These are phyloP conservation scores for Alliaria petiolata DNA, from an alignment of 345 rosid species.

Conservation along the genomic window DNA sequence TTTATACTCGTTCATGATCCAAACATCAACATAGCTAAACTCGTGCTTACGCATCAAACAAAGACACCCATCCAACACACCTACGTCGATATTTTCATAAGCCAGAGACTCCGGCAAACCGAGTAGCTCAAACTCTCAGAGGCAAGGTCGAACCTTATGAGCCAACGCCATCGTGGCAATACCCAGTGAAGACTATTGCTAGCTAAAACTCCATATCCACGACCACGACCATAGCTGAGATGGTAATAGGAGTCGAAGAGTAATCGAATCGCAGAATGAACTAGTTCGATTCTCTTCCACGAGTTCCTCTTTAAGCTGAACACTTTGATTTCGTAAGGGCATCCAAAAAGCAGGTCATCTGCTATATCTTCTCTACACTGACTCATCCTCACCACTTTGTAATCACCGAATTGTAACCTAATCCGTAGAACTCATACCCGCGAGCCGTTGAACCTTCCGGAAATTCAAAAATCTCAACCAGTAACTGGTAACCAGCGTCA, in stretches of 20 bases:
- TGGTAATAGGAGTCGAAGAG: conserved; percentile 18
- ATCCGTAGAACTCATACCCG: conserved; percentile 37
- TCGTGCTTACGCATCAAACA: too few relatives aligned
- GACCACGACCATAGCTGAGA: conserved; percentile 26
- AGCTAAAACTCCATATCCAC: conserved; percentile 40
- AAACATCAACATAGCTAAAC: conserved; percentile 40
- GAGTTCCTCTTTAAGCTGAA: conserved; percentile 31
- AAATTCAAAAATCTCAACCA: conserved; percentile 19
- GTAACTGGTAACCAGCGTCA: conserved; percentile 44
- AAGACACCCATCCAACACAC: too few relatives aligned
- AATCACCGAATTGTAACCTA: conserved; percentile 45
- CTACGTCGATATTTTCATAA: conserved; percentile 30
- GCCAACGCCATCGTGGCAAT: conserved; percentile 30
- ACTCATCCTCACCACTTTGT: conserved; percentile 47
- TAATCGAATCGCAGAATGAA: conserved; percentile 20
- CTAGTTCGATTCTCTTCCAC: too few relatives aligned
- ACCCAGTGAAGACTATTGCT: conserved; percentile 55
- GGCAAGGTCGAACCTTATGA: conserved; percentile 46
- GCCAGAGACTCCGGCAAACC: conserved; percentile 32
- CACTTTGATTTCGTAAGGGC: conserved; percentile 39
- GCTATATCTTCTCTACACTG: conserved; percentile 32
- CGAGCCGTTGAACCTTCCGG: conserved; percentile 18
- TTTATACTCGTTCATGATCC: conserved; percentile 56
- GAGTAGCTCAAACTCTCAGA: conserved; percentile 35
- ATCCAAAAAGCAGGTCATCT: conserved; percentile 4